Conservation (phyloP, 495 filamentous ascomycete species). For the Aspergillus heteromorphus region DNA sequence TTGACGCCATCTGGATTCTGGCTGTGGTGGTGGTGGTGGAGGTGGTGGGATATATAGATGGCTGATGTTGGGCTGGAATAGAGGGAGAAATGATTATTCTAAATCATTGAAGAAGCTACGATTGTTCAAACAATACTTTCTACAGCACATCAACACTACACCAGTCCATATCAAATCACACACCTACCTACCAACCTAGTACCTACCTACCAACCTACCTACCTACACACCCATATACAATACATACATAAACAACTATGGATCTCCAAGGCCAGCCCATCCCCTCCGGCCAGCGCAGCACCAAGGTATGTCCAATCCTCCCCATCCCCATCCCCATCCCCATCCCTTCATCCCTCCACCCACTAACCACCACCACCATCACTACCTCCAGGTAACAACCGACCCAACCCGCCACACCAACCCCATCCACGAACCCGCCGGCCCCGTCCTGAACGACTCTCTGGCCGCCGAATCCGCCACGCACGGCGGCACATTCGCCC, state of each 20-base stretch:
- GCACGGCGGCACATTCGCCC: conserved; percentile 45
- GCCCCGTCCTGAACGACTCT: conserved; percentile 56
- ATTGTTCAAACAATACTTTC: too few relatives aligned
- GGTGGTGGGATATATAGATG: too few relatives aligned
- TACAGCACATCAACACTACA: too few relatives aligned
- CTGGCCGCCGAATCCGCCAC: conserved; percentile 59
- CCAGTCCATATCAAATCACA: too few relatives aligned
- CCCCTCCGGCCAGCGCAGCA: conserved; percentile 30
- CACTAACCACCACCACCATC: too few relatives aligned
- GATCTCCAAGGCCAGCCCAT: conserved; percentile 47
- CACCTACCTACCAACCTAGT: too few relatives aligned
- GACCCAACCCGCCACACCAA: conserved; percentile 42
- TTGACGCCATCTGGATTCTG: not conserved
- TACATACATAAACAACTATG: conserved; percentile 24
- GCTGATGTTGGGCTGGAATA: not conserved
- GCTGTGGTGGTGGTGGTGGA: too few relatives aligned
- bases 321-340: not conserved
- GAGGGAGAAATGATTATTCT: too few relatives aligned
- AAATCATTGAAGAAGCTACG: too few relatives aligned
- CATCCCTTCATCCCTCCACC: not conserved
- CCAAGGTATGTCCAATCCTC: conserved; percentile 31
- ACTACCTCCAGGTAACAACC: conserved; percentile 31
- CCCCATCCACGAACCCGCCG: conserved; percentile 48
- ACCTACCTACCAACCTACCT: too few relatives aligned
- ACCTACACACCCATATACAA: not conserved